Evolutionary conservation across 2,329 filamentous ascomycete species (phyloP).

Genomic region (Raffaelea ambrosiae): DNA sequence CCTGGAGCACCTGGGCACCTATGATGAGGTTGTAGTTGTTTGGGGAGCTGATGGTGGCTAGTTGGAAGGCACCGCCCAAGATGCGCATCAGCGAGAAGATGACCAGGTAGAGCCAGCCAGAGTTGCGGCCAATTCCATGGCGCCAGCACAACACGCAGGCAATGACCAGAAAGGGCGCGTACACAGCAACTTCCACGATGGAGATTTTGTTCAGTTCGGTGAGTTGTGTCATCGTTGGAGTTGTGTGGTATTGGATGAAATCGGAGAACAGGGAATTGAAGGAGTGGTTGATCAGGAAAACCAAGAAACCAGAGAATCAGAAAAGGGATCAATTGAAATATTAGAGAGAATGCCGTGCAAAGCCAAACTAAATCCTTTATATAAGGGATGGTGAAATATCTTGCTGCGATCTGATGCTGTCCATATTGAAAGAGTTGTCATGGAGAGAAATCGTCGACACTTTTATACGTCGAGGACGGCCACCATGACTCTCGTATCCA

Average conservation of each 20-base stretch:
- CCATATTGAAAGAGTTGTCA: too few species aligned
- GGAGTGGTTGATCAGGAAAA: background rate
- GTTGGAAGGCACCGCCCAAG: constrained; percentile 37
- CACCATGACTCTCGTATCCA: too few species aligned
- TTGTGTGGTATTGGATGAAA: too few species aligned
- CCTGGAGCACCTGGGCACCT: constrained; percentile 33
- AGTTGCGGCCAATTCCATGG: constrained; percentile 35
- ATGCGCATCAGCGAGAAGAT: constrained; percentile 44
- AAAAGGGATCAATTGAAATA: too few species aligned
- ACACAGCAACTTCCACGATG: constrained; percentile 32
- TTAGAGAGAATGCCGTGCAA: too few species aligned
- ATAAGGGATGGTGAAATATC: too few species aligned
- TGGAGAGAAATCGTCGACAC: too few species aligned
- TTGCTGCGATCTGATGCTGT: too few species aligned
- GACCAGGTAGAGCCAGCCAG: constrained; percentile 45
- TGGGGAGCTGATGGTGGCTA: constrained; percentile 37
- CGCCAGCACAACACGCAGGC: constrained; percentile 27
- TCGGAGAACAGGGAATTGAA: background rate
- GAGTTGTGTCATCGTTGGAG: constrained; percentile 12
- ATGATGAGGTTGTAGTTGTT: constrained; percentile 27
- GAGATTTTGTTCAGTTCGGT: constrained; percentile 23
- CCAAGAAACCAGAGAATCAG: too few species aligned
- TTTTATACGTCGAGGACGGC: too few species aligned
- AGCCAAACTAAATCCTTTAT: too few species aligned
- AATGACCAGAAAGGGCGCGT: constrained; percentile 25